These are phyloP conservation scores for Dactylonectria macrodidyma DNA, from an alignment of 2,329 filamentous ascomycete genomes.

Conservation along the genomic window DNA sequence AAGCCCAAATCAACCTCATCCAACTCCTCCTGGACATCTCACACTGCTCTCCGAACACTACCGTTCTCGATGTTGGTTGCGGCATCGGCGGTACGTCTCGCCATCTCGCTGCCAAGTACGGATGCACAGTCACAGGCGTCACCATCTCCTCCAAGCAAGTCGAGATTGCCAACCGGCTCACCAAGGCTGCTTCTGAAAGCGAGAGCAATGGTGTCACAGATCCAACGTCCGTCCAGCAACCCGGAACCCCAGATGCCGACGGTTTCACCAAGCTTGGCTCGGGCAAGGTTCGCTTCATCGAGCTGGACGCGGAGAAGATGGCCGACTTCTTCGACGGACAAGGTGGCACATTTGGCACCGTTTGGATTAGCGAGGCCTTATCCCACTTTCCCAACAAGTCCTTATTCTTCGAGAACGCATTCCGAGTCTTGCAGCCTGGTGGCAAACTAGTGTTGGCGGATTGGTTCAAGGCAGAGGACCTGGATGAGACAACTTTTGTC, in stretches of 20 bases:
- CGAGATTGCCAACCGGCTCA: slow-evolving; percentile 69
- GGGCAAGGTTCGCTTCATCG: slow-evolving; percentile 68
- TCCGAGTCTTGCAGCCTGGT: slow-evolving; percentile 61
- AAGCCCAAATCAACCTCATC: slow-evolving; percentile 71
- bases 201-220: slow-evolving; percentile 45
- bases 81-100: slow-evolving; percentile 73
- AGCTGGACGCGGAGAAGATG: slow-evolving; percentile 75
- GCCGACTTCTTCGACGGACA: slow-evolving; percentile 62
- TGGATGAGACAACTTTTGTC: slow-evolving; percentile 61
- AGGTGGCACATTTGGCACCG: slow-evolving; percentile 63
- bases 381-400: slow-evolving; percentile 73
- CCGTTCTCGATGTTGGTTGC: slow-evolving; percentile 72
- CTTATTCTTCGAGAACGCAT: slow-evolving; percentile 70
- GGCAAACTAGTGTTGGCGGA: slow-evolving; percentile 72
- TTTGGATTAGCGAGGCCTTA: slow-evolving; percentile 75
- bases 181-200: slow-evolving; percentile 45
- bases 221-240: slow-evolving; percentile 5
- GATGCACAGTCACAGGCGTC: slow-evolving; percentile 70
- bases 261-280: slow-evolving; percentile 57
- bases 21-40: slow-evolving; percentile 63
- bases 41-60: slow-evolving; percentile 41
- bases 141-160: slow-evolving; percentile 74
- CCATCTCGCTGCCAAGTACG: slow-evolving; percentile 66
- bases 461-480: slow-evolving; percentile 70
- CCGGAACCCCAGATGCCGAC: slow-evolving; percentile 42